Percentiles rank a stretch among this genome's conserved stretches.
Conservation (phyloP, 768 basidiomycete species). For the Chalciporus chontae region DNA sequence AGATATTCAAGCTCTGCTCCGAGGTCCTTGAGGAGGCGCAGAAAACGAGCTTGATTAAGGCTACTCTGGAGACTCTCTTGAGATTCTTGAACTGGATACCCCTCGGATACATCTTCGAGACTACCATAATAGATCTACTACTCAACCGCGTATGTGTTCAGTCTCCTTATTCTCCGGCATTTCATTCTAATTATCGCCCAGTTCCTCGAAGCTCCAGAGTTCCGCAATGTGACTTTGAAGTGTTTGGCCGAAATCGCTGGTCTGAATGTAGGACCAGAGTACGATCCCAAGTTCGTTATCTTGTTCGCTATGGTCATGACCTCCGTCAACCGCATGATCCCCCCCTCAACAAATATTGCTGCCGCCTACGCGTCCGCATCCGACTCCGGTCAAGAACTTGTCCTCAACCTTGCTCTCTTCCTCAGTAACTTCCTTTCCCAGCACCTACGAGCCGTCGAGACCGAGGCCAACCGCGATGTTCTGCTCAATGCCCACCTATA, state of each 20-base stretch:
- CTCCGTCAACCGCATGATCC: constrained; percentile 93
- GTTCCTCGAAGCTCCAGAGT: constrained; percentile 97
- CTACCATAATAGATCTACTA: constrained; percentile 91
- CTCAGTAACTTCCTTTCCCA: constrained; percentile 92
- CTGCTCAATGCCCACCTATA: constrained; percentile 96
- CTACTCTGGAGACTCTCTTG: constrained; percentile 90
- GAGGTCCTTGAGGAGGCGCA: constrained; percentile 97
- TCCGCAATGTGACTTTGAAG: constrained; percentile 94
- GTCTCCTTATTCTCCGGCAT: constrained; percentile 6
- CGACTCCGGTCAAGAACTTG: constrained; percentile 93
- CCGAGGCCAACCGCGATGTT: constrained; percentile 84
- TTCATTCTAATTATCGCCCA: constrained; percentile 30
- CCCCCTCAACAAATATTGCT: constrained; percentile 91
- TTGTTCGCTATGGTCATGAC: constrained; percentile 99
- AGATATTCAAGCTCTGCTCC: constrained; percentile 96
- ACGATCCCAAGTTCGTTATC: constrained; percentile 96
- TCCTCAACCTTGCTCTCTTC: constrained; percentile 97
- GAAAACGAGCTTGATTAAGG: constrained; percentile 90
- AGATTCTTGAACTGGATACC: constrained; percentile 99
- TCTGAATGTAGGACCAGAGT: constrained; percentile 92
- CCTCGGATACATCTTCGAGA: constrained; percentile 97
- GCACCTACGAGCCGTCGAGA: constrained; percentile 93
- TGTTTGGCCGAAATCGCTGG: constrained; percentile 96
- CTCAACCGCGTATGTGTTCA: constrained; percentile 73
- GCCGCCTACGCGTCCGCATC: constrained; percentile 86